phyloP scores from a whole-genome alignment of 306 rosid species.

The Lathyrus tuberosus region DNA sequence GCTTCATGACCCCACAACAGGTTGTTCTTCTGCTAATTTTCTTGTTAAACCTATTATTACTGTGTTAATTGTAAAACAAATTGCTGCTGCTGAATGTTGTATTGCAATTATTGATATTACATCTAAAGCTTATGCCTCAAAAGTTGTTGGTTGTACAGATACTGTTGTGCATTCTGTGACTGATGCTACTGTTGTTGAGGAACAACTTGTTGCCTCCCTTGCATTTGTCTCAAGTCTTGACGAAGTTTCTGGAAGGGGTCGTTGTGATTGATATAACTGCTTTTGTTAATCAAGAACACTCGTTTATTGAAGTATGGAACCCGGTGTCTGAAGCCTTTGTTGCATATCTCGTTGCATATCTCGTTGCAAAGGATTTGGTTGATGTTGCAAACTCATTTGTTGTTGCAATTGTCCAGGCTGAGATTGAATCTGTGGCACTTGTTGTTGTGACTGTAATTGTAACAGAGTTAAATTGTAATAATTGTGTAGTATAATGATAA shows the following conservation, averaged over 20 bases:
- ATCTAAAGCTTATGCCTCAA: constrained; percentile 65
- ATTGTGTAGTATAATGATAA: too few species aligned
- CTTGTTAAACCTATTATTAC: too few species aligned
- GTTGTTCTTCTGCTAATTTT: too few species aligned
- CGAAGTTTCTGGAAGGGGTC: constrained; percentile 79
- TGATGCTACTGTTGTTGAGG: constrained; percentile 81
- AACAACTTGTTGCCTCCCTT: constrained; percentile 78
- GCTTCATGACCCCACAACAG: too few species aligned
- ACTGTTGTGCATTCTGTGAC: constrained; percentile 76
- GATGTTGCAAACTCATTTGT: constrained; percentile 82
- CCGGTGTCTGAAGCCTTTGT: constrained; percentile 81
- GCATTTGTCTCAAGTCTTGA: constrained; percentile 90
- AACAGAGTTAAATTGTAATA: too few species aligned
- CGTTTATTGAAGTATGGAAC: constrained; percentile 74
- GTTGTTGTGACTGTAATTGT: constrained; percentile 80
- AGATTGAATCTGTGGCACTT: constrained; percentile 76
- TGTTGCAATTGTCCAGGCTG: constrained; percentile 90
- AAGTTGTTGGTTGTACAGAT: constrained; percentile 61
- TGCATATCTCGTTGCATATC: constrained; percentile 88
- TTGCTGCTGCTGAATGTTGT: too few species aligned
- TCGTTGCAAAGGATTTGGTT: constrained; percentile 68
- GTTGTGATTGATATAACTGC: constrained; percentile 85
- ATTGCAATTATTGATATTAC: constrained; percentile 48
- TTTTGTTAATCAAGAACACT: constrained; percentile 84
- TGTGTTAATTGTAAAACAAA: too few species aligned